Percentiles rank a stretch among this genome's conserved stretches.
Conservation (phyloP, 2,329 filamentous ascomycete genomes). For the Aureobasidium leucospermi region DNA sequence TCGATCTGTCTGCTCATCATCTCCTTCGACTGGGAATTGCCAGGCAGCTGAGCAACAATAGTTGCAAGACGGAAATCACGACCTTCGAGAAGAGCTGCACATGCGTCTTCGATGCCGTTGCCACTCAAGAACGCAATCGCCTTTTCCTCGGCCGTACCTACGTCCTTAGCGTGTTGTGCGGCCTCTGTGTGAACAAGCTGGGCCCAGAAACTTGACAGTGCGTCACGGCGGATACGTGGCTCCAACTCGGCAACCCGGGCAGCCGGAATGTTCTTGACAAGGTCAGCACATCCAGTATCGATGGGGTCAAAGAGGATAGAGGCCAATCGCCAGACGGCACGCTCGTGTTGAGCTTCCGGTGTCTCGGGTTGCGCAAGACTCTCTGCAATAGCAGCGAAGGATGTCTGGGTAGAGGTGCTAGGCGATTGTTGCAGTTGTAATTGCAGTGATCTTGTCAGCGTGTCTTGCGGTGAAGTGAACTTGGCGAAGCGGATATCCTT, state of each 20-base stretch:
- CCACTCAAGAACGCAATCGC: conserved; percentile 73
- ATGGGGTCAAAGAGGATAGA: conserved; percentile 79
- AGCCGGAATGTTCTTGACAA: conserved; percentile 33
- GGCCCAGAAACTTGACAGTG: conserved; percentile 61
- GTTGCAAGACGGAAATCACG: conserved; percentile 80
- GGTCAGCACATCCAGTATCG: conserved; percentile 20
- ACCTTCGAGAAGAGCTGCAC: conserved; percentile 66
- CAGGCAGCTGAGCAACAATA: conserved; percentile 73
- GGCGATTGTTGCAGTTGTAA: conserved; percentile 41
- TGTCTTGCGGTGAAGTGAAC: conserved; percentile 43
- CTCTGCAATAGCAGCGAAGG: conserved; percentile 44
- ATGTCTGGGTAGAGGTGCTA: conserved; percentile 1
- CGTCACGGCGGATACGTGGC: conserved; percentile 44
- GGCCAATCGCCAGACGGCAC: conserved; percentile 75
- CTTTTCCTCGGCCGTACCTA: conserved; percentile 67
- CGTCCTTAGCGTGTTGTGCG: conserved; percentile 46
- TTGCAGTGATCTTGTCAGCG: conserved; percentile 36
- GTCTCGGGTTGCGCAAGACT: conserved; percentile 12
- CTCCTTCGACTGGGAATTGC: conserved; percentile 59
- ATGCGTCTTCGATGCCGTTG: conserved; percentile 74
- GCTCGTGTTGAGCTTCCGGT: conserved; percentile 47
- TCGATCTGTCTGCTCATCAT: conserved; percentile 75
- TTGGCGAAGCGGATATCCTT: conserved; percentile 60
- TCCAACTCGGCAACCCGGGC: conserved; percentile 36
- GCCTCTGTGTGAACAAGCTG: conserved; percentile 32